A percentile compares a stretch with the other conserved stretches of the same genome.
These are phyloP conservation scores for Hypocrella siamensis DNA, from an alignment of 2,329 filamentous ascomycete species.

Conservation along the genomic window DNA sequence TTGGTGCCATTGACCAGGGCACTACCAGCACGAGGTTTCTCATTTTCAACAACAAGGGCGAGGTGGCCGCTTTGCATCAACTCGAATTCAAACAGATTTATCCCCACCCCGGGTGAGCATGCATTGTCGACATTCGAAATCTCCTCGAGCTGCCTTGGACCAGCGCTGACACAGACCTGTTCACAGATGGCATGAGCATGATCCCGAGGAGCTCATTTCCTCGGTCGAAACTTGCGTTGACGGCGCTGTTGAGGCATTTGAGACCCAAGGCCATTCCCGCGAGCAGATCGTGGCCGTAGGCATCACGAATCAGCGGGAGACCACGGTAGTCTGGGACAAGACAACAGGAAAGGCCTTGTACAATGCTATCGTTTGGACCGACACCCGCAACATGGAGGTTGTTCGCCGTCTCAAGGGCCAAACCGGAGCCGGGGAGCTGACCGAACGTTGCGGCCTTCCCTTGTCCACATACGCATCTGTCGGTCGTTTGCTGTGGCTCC, in stretches of 20 bases:
- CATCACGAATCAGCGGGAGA: conserved; percentile 75
- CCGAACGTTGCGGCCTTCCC: conserved; percentile 56
- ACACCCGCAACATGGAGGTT: conserved; percentile 58
- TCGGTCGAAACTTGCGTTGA: conserved; percentile 67
- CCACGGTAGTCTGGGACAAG: conserved; percentile 65
- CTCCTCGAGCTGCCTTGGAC: not conserved
- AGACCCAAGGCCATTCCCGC: conserved; percentile 48
- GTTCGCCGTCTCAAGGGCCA: conserved; percentile 57
- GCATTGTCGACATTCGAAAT: conserved; percentile 10
- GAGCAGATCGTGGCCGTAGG: conserved; percentile 60
- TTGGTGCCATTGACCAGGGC: conserved; percentile 67
- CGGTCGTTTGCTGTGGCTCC: conserved; percentile 63
- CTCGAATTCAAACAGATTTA: conserved; percentile 63
- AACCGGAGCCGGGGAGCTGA: conserved; percentile 51
- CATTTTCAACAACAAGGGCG: conserved; percentile 57
- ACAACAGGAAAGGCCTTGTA: conserved; percentile 61
- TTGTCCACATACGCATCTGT: conserved; percentile 72
- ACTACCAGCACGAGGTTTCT: conserved; percentile 67
- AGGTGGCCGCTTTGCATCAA: conserved; percentile 58
- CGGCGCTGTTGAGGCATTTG: conserved; percentile 52
- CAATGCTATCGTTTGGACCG: conserved; percentile 76
- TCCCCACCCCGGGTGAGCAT: conserved; percentile 50
- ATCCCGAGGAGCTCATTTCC: conserved; percentile 56
- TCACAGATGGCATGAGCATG: conserved; percentile 68
- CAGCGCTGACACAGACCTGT: conserved; percentile 3